A percentile compares a stretch with the other conserved stretches of the same genome.
Evolutionary conservation across 2,329 filamentous ascomycete genomes (phyloP).

Genomic region (Cladorrhinum sp.): DNA sequence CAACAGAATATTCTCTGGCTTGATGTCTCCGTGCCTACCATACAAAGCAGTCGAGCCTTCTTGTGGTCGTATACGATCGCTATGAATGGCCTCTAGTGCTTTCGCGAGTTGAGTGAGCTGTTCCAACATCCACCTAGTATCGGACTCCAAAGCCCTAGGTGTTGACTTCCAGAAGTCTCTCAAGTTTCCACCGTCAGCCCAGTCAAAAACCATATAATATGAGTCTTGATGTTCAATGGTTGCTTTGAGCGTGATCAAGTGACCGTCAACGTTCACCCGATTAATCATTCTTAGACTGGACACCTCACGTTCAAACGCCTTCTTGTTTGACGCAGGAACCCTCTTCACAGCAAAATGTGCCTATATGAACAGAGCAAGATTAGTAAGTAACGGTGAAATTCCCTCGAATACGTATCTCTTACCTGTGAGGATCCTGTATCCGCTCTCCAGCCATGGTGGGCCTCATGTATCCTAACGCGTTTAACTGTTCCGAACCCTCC

Average conservation of each 20-base stretch:
- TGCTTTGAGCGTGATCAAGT: background rate
- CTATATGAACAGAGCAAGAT: no score
- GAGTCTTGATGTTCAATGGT: background rate
- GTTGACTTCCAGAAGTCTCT: background rate
- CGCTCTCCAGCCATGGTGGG: no score
- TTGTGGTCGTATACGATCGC: no score
- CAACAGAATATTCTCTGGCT: background rate
- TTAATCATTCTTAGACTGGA: background rate
- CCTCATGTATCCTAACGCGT: background rate
- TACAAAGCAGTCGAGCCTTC: no score
- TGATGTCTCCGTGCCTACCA: background rate
- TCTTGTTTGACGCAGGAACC: background rate
- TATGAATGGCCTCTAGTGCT: background rate
- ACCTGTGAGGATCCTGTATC: no score
- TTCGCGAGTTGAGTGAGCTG: background rate
- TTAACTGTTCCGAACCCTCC: background rate
- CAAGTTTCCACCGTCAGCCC: background rate
- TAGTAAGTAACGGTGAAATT: no score
- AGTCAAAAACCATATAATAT: background rate
- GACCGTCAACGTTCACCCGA: background rate
- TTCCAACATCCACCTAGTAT: background rate
- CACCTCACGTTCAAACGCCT: background rate
- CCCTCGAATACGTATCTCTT: no score
- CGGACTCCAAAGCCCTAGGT: no score
- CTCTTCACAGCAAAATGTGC: background rate